These are phyloP conservation scores for Nannochloropsis oceanica DNA, from an alignment of 108 stramenopile species.

Conservation along the genomic window DNA sequence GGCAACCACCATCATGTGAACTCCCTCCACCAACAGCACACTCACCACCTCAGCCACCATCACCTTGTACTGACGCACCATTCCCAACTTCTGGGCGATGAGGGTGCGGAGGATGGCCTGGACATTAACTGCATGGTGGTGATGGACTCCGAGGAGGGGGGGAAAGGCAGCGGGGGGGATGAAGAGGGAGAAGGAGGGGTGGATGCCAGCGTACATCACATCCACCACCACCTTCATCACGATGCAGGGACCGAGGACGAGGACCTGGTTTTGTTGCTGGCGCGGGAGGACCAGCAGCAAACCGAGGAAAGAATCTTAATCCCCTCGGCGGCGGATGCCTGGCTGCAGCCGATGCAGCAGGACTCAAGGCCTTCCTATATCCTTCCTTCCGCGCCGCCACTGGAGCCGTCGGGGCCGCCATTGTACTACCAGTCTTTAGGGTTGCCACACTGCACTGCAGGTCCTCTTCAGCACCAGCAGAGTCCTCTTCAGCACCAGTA, in stretches of 20 bases:
- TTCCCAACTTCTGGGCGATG: neutral
- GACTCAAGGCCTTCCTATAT: no score
- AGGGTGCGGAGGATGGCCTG: neutral
- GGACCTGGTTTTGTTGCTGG: neutral
- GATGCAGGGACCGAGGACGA: neutral
- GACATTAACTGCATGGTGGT: neutral
- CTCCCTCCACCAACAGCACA: no score
- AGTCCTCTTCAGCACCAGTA: no score
- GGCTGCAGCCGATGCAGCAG: no score
- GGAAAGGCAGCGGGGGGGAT: neutral
- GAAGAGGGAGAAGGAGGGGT: neutral
- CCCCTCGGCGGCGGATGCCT: no score
- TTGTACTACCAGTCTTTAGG: no score
- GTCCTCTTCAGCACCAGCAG: no score
- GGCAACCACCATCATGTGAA: no score
- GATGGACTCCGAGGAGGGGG: neutral
- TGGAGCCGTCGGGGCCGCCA: no score
- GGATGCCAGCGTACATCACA: neutral
- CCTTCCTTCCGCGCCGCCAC: no score
- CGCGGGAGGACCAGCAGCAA: neutral
- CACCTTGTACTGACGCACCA: neutral
- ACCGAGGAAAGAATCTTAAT: no score
- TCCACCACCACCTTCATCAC: neutral
- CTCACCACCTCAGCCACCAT: neutral
- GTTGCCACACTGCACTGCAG: no score